Evolutionary conservation across 2,329 filamentous ascomycete species (phyloP), one percentile per base, ranked within the genome.

Genomic region (Pleomassaria siparia): DNA sequence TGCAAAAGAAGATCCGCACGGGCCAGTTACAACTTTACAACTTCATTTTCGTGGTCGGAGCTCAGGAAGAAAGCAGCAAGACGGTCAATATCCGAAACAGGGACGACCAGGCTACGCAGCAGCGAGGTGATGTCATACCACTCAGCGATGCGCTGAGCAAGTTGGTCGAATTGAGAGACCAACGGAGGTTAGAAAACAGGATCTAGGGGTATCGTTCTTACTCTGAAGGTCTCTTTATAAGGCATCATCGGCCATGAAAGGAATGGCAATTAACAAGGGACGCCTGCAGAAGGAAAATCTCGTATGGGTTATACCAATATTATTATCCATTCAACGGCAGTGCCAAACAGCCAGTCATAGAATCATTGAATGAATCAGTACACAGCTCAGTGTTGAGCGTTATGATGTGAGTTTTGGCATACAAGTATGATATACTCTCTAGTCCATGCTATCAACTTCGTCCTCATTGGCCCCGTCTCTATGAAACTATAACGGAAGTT

Each of bases 1-100:
- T 94, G 74, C 86, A 90, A 71, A 92, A 94, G 82, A 94, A 94
- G 83, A 90, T 94, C 58, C 85, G 88, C 59, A 91, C 82, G 46
- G 89, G 85, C 12, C 89, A 94, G 73, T 72, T 92, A 60, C 79
- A 85, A 43, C 86, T 91, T 72, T 92, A 91, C 76, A 91, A 91
- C 76, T 91, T 88, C 72, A 88, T 91, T 60, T 88, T 91, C 62
- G 83, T 86, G 28, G 81, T 86, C 15, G 83, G 83, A 47, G 82
- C 81, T 3, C 74, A 82, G 61, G 83, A 86, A 71, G 79, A 77
- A 67, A 77, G 84, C 54, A 72, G 72, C 16, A 74, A 80, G 49
- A 76, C 78, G 3, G 81, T 85, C 52, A 86, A 86, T 64, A 82
- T 85, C 58, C 76, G 83, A 33, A 85, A 85, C 67, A 74, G 83